Evolutionary conservation across 129 eudicot genomes (phyloP), one percentile per base, ranked within the genome.

Genomic region (Kitagawia praeruptora): DNA sequence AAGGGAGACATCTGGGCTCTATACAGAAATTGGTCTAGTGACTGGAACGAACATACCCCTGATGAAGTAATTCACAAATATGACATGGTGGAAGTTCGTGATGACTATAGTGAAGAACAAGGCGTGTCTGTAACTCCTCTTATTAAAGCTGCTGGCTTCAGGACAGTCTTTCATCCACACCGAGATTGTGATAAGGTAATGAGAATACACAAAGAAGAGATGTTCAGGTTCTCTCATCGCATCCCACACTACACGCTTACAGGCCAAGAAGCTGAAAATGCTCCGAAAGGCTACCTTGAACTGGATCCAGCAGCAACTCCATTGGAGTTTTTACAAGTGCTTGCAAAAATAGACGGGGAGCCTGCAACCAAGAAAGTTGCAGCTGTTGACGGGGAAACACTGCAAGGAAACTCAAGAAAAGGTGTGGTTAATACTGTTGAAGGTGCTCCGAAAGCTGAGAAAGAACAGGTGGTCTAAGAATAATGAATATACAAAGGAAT

Each of bases 281-380:
- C 88, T 83, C 96, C 96, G 1, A 83, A 90, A 84, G 94, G 92
- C 74, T 92, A 86, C 87, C 83, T 81, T 48, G 97, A 95, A 87
- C 89, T 95, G 56, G 98, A 95, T 81, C 97, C 98, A 9, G 98
- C 98, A 53, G 96, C 98, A 15, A 95, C 97, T 0, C 97, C 98
- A 14, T 70, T 84, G 75, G 98, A 92, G 54, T 92, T 92, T 78
- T 93, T 94, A 74, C 89, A 91, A 79, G 89, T 81, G 23, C 38
- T 39, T 34, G 72, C 80, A 61, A 80, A 75, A 79, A 81, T 23
- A 11, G 42, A 72, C 0, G 88, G 63, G 82, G 80, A 12, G 49
- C 74, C 77, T 45, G 40, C 46, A 15, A 49, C 49, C 34, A 81
- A 85, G 79, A 83, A 45, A 31, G 73, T 47, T 44, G 75, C 1